These are phyloP conservation scores for Xerocomus minutiporus DNA, from an alignment of 1,284 basidiomycete species.

Conservation along the genomic window DNA sequence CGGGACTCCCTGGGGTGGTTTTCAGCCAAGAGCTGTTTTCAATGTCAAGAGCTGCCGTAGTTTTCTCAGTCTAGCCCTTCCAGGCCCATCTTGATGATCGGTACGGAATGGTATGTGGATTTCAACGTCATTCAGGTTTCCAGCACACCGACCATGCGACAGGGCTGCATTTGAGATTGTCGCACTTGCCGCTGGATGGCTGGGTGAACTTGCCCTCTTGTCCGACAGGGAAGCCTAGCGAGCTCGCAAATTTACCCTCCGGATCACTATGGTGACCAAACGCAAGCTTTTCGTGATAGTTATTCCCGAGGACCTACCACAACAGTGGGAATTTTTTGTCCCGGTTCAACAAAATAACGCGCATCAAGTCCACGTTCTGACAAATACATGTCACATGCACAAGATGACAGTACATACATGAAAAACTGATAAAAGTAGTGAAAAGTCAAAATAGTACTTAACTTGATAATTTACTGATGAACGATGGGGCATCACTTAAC, in stretches of 20 bases:
- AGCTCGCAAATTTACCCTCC: conserved; percentile 52
- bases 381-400: too few relatives aligned
- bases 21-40: conserved; percentile 44
- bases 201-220: conserved; percentile 55
- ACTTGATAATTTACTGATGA: too few relatives aligned
- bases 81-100: conserved; percentile 71
- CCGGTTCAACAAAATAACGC: conserved; percentile 72
- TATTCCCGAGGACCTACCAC: conserved; percentile 82
- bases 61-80: conserved; percentile 63
- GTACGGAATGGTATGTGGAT: conserved; percentile 63
- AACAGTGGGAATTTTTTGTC: conserved; percentile 76
- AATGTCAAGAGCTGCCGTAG: conserved; percentile 44
- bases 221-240: conserved; percentile 51
- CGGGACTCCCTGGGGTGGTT: conserved; percentile 56
- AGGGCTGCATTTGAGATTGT: conserved; percentile 81
- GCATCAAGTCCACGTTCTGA: conserved; percentile 53
- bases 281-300: conserved; percentile 60
- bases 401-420: too few relatives aligned
- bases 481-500: too few relatives aligned
- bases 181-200: conserved; percentile 66
- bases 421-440: too few relatives aligned
- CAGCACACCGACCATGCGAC: conserved; percentile 1
- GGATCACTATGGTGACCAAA: conserved; percentile 70
- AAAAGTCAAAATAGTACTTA: too few relatives aligned
- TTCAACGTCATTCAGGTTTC: not conserved